These are phyloP conservation scores for Pluteus cervinus DNA, from an alignment of 768 basidiomycete genomes.

Conservation along the genomic window DNA sequence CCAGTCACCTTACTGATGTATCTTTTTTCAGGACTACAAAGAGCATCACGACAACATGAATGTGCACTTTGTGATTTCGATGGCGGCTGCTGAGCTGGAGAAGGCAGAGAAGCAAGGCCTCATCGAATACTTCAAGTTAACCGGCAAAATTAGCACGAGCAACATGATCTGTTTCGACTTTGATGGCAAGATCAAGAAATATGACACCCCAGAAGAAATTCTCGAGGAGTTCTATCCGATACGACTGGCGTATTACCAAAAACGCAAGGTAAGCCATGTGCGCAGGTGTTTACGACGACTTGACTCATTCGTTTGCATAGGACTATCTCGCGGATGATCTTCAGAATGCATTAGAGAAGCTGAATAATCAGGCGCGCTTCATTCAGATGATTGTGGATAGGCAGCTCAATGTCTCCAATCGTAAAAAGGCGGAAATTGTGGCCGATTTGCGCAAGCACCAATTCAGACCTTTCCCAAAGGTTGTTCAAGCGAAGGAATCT, in stretches of 20 bases:
- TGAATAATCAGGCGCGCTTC: conserved; percentile 95
- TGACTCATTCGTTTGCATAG: conserved; percentile 32
- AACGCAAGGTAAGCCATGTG: conserved; percentile 74
- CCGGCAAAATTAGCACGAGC: conserved; percentile 74
- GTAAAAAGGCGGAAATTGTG: conserved; percentile 85
- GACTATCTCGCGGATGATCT: conserved; percentile 82
- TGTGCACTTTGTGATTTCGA: conserved; percentile 81
- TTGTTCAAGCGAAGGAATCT: conserved; percentile 54
- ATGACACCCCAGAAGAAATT: conserved; percentile 84
- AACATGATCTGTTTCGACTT: conserved; percentile 99
- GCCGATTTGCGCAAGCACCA: conserved; percentile 74
- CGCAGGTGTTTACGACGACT: background rate
- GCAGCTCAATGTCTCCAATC: conserved; percentile 74
- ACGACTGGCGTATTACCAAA: conserved; percentile 88
- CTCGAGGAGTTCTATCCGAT: conserved; percentile 89
- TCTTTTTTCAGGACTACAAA: conserved; percentile 75
- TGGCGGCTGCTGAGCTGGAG: conserved; percentile 74
- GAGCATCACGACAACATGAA: conserved; percentile 93
- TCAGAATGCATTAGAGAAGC: conserved; percentile 71
- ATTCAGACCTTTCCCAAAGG: conserved; percentile 92
- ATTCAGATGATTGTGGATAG: conserved; percentile 92
- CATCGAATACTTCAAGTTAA: conserved; percentile 87
- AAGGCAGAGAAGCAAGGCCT: conserved; percentile 90
- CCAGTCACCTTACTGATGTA: background rate
- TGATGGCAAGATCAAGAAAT: conserved; percentile 94